Evolutionary conservation across 768 basidiomycete genomes (phyloP).

Genomic region (Amanita subjunquillea): DNA sequence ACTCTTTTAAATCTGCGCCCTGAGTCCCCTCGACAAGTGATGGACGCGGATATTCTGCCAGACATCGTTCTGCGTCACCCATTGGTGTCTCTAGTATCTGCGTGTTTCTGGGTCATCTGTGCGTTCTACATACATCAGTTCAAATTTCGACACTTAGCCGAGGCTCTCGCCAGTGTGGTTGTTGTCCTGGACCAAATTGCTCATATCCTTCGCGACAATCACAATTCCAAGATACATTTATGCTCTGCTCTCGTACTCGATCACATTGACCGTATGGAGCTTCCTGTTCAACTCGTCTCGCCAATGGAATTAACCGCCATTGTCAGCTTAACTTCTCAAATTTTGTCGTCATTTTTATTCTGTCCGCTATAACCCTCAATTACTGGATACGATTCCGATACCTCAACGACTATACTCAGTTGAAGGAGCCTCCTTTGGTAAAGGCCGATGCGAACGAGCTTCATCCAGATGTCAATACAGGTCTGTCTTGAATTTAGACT

Average conservation of each 20-base stretch:
- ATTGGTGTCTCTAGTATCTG: constrained; percentile 64
- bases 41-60: constrained; percentile 27
- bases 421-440: constrained; percentile 73
- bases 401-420: constrained; percentile 62
- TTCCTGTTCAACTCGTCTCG: background rate
- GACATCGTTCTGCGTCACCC: constrained; percentile 47
- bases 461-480: constrained; percentile 85
- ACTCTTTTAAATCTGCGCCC: background rate
- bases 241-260: constrained; percentile 71
- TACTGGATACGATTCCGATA: constrained; percentile 82
- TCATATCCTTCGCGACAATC: constrained; percentile 76
- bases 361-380: constrained; percentile 58
- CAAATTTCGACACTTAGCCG: constrained; percentile 1
- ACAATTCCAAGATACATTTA: constrained; percentile 75
- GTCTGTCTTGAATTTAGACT: constrained; percentile 11
- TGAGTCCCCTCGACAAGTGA: constrained; percentile 7
- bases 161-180: constrained; percentile 53
- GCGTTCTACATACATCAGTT: constrained; percentile 23
- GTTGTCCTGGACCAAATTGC: constrained; percentile 63
- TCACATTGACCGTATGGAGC: constrained; percentile 69
- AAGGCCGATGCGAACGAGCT: constrained; percentile 80
- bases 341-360: constrained; percentile 66
- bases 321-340: constrained; percentile 84
- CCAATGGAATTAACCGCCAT: constrained; percentile 4
- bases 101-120: constrained; percentile 81